Evolutionary conservation across 129 eudicot genomes (phyloP).

Genomic region (Chrysanthemum lavandulifolium): DNA sequence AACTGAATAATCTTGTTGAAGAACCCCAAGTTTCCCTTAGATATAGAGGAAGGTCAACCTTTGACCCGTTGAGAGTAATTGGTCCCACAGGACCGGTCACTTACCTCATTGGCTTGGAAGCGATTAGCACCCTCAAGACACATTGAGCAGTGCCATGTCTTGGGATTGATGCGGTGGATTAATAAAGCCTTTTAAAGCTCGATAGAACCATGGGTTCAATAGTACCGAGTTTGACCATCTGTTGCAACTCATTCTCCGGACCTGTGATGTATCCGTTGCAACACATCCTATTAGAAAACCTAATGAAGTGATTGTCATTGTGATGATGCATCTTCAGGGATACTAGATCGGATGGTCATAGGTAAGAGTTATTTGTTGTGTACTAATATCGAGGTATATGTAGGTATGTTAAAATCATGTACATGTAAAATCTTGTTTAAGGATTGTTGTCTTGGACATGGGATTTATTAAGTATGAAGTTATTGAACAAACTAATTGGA

Average conservation of each 20-base stretch:
- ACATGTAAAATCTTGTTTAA: slow-evolving; percentile 14
- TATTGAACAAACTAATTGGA: slow-evolving; percentile 15
- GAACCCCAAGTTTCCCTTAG: slow-evolving; percentile 53
- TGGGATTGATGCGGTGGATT: slow-evolving; percentile 39
- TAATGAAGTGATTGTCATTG: slow-evolving; percentile 51
- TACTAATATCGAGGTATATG: slow-evolving; percentile 1
- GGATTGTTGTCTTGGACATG: slow-evolving; percentile 20
- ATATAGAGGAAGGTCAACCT: slow-evolving; percentile 19
- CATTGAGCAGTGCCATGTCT: slow-evolving; percentile 13
- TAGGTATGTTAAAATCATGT: slow-evolving; percentile 21
- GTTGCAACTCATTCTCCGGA: slow-evolving; percentile 13
- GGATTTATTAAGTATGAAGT: slow-evolving; percentile 9
- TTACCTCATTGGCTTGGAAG: slow-evolving; percentile 75
- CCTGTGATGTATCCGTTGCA: background rate
- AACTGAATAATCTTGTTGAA: slow-evolving; percentile 23
- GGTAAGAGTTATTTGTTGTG: slow-evolving; percentile 31
- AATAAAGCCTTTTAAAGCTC: slow-evolving; percentile 35
- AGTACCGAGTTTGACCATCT: slow-evolving; percentile 20
- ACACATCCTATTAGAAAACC: slow-evolving; percentile 10
- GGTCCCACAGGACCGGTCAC: slow-evolving; percentile 21
- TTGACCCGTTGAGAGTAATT: slow-evolving; percentile 20
- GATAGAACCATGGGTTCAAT: slow-evolving; percentile 22
- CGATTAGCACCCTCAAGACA: slow-evolving; percentile 35
- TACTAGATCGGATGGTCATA: slow-evolving; percentile 66
- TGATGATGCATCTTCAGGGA: slow-evolving; percentile 78